Base-by-base conservation (phyloP, 2,329 filamentous ascomycete species). In the Epichloe elymi region DNA sequence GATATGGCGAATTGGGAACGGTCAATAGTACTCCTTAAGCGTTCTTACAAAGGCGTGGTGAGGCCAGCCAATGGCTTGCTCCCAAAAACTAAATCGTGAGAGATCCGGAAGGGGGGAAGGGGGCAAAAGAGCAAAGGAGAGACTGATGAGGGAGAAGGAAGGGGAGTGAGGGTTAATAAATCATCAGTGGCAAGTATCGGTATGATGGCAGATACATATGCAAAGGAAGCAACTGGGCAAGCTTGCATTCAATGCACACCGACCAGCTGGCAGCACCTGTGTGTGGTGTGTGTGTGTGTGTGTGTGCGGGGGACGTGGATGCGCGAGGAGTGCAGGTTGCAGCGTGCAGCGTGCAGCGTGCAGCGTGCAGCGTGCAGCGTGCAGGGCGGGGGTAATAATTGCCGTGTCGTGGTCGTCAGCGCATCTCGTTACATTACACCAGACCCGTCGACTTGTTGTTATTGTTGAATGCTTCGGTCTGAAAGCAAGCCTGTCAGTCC, bases 261-360 rank as follows among this genome's bases (percentile, higher is more conserved):
- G 17, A 42, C 41, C 49, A 46, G 42, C 42, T 40, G 49, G 36
- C 49, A 46, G 42, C 41, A 37, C 19, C 49, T 37, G 39, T 44
- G 7, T 7, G 23, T 23, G 20, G 20, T 20, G 20, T 20, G 3
- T 20, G 20, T 20, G 20, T 20, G 23, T 26, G 23, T 26, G 6
- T 26, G 23, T 26, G 23, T 26, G 23, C 6, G 23, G 23, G 23
- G 23, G 1, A 6, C 23, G 23, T 26, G 23, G 23, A 26, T 26
- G 6, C 23, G 23, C 23, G 6, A 26, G 23, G 23, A 7, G 23
- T 26, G 23, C 23, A 26, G 23, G 23, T 26, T 26, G 23, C 23
- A 26, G 23, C 23, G 23, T 26, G 23, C 20, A 20, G 20, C 20
- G 20, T 20, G 20, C 23, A 20, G 20, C 20, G 20, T 20, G 20